Evolutionary conservation across 495 filamentous ascomycete species (phyloP), one percentile per base, ranked within the genome.

Genomic region (Penicillium nucicola): DNA sequence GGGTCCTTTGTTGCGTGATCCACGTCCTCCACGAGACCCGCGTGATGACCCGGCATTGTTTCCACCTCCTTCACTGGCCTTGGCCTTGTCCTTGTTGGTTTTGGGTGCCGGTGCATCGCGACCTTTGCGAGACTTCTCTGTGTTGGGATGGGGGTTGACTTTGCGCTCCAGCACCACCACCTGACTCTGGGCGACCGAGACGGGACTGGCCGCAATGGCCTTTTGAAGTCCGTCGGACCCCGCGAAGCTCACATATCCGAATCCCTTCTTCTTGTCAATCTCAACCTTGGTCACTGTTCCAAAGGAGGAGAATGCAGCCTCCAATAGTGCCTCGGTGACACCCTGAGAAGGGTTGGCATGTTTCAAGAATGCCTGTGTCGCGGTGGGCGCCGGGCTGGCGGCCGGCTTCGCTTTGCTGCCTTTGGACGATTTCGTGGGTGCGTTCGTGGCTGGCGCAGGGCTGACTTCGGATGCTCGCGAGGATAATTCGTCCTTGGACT

Each of bases 321-420:
- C 81, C 4, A 97, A 78, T 0, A 89, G 65, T 0, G 83, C 70
- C 55, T 95, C 91, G 0, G 89, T 95, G 33, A 97, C 87, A 14
- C 91, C 91, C 65, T 96, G 91, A 1, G 90, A 91, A 15, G 89
- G 83, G 64, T 93, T 95, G 45, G 90, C 91, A 58, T 95, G 90
- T 61, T 96, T 96, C 57, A 96, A 76, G 63, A 96, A 97, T n/a
- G 89, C 91, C 61, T 89, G 85, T 1, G 83, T 88, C 5, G 85
- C 81, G 4, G 81, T 81, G 8, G 83, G 63, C 20, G 77, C 43
- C 7, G 73, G 58, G 19, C 60, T 44, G 8, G 65, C 47, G 12
- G 66, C 23, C 12, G 53, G 64, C 63, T 53, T 81, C 52, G 61
- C 50, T 55, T 61, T 68, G 28, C 48, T 44, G 6, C 61, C 60